Evolutionary conservation across 805 yeast genomes (phyloP), one percentile per base, ranked within the genome.

Genomic region (Komagataella populi): DNA sequence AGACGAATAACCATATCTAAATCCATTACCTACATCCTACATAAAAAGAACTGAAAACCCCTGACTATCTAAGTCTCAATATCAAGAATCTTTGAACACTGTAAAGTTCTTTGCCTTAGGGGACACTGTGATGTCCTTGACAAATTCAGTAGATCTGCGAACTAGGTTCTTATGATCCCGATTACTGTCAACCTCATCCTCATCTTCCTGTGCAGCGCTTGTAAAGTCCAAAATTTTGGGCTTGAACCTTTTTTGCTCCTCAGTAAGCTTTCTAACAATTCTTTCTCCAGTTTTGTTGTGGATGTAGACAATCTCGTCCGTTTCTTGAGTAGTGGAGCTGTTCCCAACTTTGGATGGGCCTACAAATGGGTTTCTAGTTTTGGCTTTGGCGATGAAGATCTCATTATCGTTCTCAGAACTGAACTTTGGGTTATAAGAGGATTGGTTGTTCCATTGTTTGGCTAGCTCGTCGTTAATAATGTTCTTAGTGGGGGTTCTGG

Each of bases 271-370:
- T 48, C 60, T 57, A 7, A 63, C 57, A 6, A 63, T 58, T 23
- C 63, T 63, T 52, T 71, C 63, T 2, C 77, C 78, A 0, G 75
- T 72, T 50, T 66, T 67, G 52, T 64, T 68, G 58, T 73, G 67
- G 36, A 72, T 56, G 53, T 66, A 59, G 54, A 74, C 77, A 50
- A 70, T 60, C 48, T 69, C 70, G 17, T 22, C 24, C 7, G 22
- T 45, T 6, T 22, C 30, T 22, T 18, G 16, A 12, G 7, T 7
- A 10, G 30, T 16, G 14, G 24, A 20, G 6, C 7, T 45, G 24
- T 10, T 20, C 6, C 47, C 47, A 10, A 18, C 23, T 22, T 23
- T 45, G n/a, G 47, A 12, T 45, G 47, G 47, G 10, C 47, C 59
- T 30, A 59, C 24, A 51, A 69, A 65, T n/a, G 73, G 71, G 52